Percentiles rank a stretch among this genome's conserved stretches.
Evolutionary conservation across 208 protist species (phyloP).

Genomic region (Naegleria lovaniensis): DNA sequence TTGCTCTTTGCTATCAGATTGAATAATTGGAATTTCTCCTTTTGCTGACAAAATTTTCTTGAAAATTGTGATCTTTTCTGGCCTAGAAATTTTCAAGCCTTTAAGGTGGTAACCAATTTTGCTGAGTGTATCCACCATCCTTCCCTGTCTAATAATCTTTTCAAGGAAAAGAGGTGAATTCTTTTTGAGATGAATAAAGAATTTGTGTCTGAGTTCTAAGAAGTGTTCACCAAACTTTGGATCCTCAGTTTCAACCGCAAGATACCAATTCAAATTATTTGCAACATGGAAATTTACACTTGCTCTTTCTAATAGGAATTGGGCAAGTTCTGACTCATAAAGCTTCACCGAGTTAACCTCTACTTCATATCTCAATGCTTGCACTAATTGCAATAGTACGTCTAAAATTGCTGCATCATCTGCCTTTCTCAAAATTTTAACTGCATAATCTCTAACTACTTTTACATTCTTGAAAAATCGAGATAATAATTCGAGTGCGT

Average conservation of each 20-base stretch:
- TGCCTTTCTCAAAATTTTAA: slow-evolving; percentile 35
- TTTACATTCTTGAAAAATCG: not conserved
- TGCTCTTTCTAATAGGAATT: slow-evolving; percentile 16
- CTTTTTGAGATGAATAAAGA: not conserved
- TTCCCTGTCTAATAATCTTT: not conserved
- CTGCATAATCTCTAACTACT: slow-evolving; percentile 36
- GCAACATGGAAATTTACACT: slow-evolving; percentile 9
- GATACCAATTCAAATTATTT: slow-evolving; percentile 29
- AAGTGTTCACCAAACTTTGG: not conserved
- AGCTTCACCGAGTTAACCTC: not conserved
- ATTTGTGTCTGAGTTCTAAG: not conserved
- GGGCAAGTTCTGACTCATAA: slow-evolving; percentile 32
- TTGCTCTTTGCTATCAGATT: slow-evolving; percentile 24
- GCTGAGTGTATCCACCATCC: not conserved
- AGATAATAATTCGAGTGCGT: not conserved
- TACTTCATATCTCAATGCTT: slow-evolving; percentile 33
- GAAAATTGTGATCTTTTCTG: slow-evolving; percentile 26
- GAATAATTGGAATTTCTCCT: not conserved
- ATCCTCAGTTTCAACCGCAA: slow-evolving; percentile 14
- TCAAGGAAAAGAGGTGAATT: not conserved
- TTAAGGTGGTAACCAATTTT: slow-evolving; percentile 11
- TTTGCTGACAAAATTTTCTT: slow-evolving; percentile 35
- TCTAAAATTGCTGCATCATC: slow-evolving; percentile 46
- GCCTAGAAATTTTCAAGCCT: not conserved
- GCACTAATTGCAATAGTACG: slow-evolving; percentile 47